phyloP scores from a whole-genome alignment of 202 grass and related monocot genomes.

The Hordeum pubiflorum region DNA sequence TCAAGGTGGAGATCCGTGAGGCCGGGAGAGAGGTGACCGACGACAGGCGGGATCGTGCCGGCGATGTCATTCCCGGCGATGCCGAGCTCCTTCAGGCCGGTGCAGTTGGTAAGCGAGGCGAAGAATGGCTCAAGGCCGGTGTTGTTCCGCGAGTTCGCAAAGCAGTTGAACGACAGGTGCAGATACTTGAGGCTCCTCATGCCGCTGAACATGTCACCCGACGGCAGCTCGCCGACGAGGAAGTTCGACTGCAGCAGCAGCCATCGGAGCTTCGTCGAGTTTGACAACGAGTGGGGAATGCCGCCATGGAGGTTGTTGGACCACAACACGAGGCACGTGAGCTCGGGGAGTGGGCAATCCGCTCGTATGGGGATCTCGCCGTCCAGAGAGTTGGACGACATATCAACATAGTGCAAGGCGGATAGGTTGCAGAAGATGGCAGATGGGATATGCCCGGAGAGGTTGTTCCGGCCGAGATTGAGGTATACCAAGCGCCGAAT shows the following conservation, averaged over 20 bases:
- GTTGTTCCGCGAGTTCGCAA: slow-evolving; percentile 35
- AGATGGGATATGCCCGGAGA: slow-evolving; percentile 44
- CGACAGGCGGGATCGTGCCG: slow-evolving; percentile 38
- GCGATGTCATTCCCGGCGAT: slow-evolving; percentile 55
- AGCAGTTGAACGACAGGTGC: slow-evolving; percentile 68
- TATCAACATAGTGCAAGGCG: slow-evolving; percentile 56
- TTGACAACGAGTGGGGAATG: slow-evolving; percentile 58
- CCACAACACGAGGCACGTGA: slow-evolving; percentile 72
- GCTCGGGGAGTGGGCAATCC: slow-evolving; percentile 42
- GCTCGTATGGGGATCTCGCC: slow-evolving; percentile 49
- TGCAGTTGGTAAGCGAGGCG: slow-evolving; percentile 58
- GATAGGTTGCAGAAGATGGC: slow-evolving; percentile 73
- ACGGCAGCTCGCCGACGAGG: slow-evolving; percentile 56
- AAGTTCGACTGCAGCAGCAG: slow-evolving; percentile 60
- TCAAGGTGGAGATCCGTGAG: slow-evolving; percentile 71
- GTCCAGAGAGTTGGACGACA: slow-evolving; percentile 54
- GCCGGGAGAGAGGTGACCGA: slow-evolving; percentile 36
- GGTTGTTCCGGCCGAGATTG: not conserved
- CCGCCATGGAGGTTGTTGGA: slow-evolving; percentile 57
- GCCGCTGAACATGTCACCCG: slow-evolving; percentile 32
- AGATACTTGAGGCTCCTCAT: slow-evolving; percentile 50
- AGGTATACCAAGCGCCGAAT: not conserved
- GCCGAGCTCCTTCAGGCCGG: slow-evolving; percentile 52
- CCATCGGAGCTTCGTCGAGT: slow-evolving; percentile 78
- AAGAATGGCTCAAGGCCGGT: slow-evolving; percentile 65